Base-by-base conservation (phyloP, 1,284 basidiomycete genomes). In the Rhodotorula sp. region DNA sequence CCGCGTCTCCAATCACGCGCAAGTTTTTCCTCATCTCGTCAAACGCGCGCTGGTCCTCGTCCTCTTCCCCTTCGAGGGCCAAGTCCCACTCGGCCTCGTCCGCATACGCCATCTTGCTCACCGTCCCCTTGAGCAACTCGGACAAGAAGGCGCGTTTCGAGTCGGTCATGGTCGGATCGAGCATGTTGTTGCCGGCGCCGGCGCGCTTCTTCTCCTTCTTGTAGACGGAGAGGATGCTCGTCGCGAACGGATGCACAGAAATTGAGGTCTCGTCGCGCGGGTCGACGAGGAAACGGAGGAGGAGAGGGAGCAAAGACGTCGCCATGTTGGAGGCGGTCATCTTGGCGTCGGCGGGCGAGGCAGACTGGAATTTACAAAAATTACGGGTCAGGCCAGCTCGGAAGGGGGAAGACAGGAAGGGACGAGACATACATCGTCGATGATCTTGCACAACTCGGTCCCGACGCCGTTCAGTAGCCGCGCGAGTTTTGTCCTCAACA, bases 251-350 rank as follows among this genome's bases (percentile, higher is more conserved):
- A 77, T 94, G 91, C 44, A 96, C 85, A 7, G 93, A 15, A 7
- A 88, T 87, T 72, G 89, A 89, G 7, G 91, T 91, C 77, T 94
- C 91, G 73, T 93, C 91, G 76, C 91, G 90, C 37, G 89, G 85
- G 79, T 99, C 95, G 24, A 89, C 89, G 80, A 99, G 85, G 83
- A 98, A 96, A 33, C 88, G 88, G 24, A 99, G 84, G 81, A 94
- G 86, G 29, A 94, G 85, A 1, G 93, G 91, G 37, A 96, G 84
- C 55, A 89, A 83, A 74, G 89, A 86, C 58, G 85, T 84, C 62
- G 95, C 84, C 77, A 91, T 82, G 26, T 81, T 82, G 20, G 86
- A 85, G 4, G 93, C 91, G 78, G 92, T 88, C 30, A 84, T 79
- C 22, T 88, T 86, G 54, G 92, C 82, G 20, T 86, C 86, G 63